These are phyloP conservation scores for Teratosphaeriaceae sp. DNA, from an alignment of 2,329 filamentous ascomycete species.

Conservation along the genomic window DNA sequence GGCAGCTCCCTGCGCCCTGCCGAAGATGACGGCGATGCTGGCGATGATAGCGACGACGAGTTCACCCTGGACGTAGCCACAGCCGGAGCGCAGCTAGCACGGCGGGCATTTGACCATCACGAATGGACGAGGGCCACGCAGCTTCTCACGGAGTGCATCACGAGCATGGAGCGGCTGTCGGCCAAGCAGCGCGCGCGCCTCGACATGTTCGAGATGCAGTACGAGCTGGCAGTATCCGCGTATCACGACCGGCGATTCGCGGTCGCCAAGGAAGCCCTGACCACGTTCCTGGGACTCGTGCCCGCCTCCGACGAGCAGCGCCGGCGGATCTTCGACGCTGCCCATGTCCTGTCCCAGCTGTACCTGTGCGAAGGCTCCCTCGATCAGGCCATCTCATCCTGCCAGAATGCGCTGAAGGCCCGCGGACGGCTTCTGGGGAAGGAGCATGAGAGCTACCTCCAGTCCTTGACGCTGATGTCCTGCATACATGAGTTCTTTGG, in stretches of 20 bases:
- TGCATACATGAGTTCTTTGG: too few species aligned
- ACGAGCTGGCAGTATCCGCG: slow-evolving; percentile 22
- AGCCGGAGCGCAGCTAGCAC: neutral
- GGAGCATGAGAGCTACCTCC: neutral
- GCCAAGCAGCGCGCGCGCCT: neutral
- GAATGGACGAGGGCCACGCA: neutral
- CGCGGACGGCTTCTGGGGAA: neutral
- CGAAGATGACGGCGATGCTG: neutral
- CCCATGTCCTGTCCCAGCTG: neutral
- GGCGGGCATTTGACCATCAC: neutral
- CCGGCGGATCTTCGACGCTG: slow-evolving; percentile 5
- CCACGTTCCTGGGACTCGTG: neutral
- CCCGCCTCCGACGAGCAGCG: slow-evolving; percentile 6
- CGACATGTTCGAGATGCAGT: slow-evolving; percentile 17
- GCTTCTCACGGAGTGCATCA: neutral
- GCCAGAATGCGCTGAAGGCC: neutral
- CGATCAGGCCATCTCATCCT: neutral
- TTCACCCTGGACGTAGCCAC: neutral
- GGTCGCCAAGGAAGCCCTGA: slow-evolving; percentile 19
- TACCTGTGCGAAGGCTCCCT: neutral
- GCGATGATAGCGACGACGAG: neutral
- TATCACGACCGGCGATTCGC: slow-evolving; percentile 17
- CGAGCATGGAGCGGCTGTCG: neutral
- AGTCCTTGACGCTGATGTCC: neutral
- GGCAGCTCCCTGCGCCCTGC: neutral